Percentiles rank a stretch among this genome's conserved stretches.
These are phyloP conservation scores for Warburgia ugandensis DNA, from an alignment of 164 flowering plant species.

Conservation along the genomic window DNA sequence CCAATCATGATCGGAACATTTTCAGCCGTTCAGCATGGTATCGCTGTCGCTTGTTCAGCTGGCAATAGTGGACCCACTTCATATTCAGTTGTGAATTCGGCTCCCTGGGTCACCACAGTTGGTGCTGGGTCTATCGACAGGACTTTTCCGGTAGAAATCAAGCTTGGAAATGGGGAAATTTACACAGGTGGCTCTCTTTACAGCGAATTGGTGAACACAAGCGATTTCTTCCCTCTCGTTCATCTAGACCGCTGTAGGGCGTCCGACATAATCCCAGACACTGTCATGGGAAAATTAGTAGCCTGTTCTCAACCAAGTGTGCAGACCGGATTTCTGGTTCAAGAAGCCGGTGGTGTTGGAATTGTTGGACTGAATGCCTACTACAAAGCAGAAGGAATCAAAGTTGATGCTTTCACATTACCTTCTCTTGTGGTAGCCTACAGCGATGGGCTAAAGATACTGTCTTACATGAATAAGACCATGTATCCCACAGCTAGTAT, in stretches of 20 bases:
- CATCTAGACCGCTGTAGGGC: not conserved
- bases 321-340: not conserved
- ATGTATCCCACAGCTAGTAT: conserved; percentile 1
- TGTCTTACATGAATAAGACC: not conserved
- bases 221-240: not conserved
- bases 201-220: not conserved
- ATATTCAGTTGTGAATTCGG: not conserved
- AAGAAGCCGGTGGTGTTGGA: conserved; percentile 9
- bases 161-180: conserved; percentile 2
- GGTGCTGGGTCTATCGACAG: conserved; percentile 10
- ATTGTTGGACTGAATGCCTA: not conserved
- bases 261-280: not conserved
- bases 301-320: not conserved
- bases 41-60: conserved; percentile 8
- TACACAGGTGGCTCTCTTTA: conserved; percentile 1
- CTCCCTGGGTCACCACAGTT: conserved; percentile 10
- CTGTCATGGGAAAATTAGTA: conserved; percentile 10
- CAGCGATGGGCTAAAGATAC: not conserved
- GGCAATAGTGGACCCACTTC: conserved; percentile 2
- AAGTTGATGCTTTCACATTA: not conserved
- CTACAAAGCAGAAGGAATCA: not conserved
- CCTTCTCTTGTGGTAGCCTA: not conserved
- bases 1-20: conserved; percentile 6
- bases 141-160: not conserved
- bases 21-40: not conserved